Base-by-base conservation (phyloP, 1,284 basidiomycete genomes). In the Takashimella tepidaria region DNA sequence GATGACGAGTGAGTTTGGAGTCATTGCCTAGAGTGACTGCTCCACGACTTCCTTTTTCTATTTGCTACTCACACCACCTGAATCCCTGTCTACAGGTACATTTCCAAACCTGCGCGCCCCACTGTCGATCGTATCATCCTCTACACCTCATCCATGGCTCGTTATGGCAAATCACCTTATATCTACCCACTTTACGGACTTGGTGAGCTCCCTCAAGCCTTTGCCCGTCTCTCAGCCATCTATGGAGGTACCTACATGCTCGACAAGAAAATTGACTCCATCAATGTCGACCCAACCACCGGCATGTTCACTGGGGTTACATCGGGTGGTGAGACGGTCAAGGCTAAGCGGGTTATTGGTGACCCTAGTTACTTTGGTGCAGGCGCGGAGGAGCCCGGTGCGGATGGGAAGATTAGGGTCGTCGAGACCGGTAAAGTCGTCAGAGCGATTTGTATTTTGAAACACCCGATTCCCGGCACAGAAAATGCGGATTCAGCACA, bases 201-300 rank as follows among this genome's bases (percentile, higher is more conserved):
- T 49, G 96, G 96, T 65, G 96, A 99, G 77, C 87, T 99, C 48
- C 96, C 96, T 20, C 96, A 99, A 74, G 92, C 95, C 2, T 99
- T 99, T 71, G 96, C 96, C 16, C 92, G 96, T 72, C 82, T 98
- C 54, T 93, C 89, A 62, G 96, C 96, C 65, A 98, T 99, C 74
- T 98, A 99, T 74, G 96, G 96, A 51, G 96, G 96, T 50, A 99
- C 96, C 16, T 99, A 98, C 80, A 99, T 99, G 96, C 87, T 99
- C 55, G 92, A 98, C 81, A 98, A 98, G 79, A 81, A 81, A 55
- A 88, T 97, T 66, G 86, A 97, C 61, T 84, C 90, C 74, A 92
- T 98, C 67, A 87, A 97, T 57, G 88, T 87, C 48, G 88, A 87
- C 69, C 69, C 78, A 8, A 83, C 87, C 47, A 73, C 76, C 57